Conservation (phyloP, 2,329 filamentous ascomycete genomes). For the Aspergillus pseudonomiae region DNA sequence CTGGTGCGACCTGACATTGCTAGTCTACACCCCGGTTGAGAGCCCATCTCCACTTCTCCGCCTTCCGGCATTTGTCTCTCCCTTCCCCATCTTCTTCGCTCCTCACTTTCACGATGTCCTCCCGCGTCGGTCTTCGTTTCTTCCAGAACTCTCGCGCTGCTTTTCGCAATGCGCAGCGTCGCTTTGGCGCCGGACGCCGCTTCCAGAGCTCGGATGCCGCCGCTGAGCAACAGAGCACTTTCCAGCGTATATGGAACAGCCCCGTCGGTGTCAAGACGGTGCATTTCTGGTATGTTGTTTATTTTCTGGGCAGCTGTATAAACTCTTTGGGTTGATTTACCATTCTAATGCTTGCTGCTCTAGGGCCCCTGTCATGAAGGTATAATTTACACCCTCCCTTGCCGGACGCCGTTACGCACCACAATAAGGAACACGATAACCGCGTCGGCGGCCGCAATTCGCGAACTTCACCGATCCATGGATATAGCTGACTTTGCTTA, state of each 20-base stretch:
- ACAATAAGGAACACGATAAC: background rate
- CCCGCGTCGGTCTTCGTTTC: constrained; percentile 61
- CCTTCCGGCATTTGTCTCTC: constrained; percentile 18
- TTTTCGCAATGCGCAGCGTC: constrained; percentile 58
- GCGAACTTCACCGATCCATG: background rate
- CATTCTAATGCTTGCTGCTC: background rate
- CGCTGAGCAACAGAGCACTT: constrained; percentile 52
- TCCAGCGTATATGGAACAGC: constrained; percentile 82
- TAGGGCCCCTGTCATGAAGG: constrained; percentile 93
- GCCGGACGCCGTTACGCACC: background rate
- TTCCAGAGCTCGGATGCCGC: constrained; percentile 70
- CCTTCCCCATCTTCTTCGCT: constrained; percentile 10
- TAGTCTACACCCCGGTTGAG: background rate
- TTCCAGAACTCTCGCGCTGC: constrained; percentile 54
- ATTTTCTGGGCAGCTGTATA: background rate
- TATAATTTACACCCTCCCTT: constrained; percentile 35
- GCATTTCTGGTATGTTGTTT: constrained; percentile 79
- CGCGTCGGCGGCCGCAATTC: background rate
- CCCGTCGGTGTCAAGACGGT: constrained; percentile 87
- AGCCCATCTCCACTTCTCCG: constrained; percentile 7
- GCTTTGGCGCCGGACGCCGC: constrained; percentile 58
- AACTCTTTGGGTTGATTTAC: background rate
- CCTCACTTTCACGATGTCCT: constrained; percentile 50
- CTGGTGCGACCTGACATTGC: background rate
- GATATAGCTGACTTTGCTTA: constrained; percentile 36